Conservation (phyloP, 2,329 filamentous ascomycete species). For the Aureobasidium zeae region DNA sequence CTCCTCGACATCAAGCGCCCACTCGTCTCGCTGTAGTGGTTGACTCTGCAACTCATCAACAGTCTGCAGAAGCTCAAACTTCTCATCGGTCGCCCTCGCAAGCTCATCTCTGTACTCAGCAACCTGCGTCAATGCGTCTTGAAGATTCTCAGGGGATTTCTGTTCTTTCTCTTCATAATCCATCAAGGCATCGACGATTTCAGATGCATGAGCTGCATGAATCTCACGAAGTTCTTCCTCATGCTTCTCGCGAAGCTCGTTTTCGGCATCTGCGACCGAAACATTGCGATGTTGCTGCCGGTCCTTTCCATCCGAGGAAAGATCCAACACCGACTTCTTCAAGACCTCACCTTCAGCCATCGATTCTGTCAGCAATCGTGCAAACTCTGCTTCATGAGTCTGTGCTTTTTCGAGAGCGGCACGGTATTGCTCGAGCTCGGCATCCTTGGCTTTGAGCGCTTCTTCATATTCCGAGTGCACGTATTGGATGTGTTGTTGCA, state of each 20-base stretch:
- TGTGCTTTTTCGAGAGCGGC: conserved; percentile 9
- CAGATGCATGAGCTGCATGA: conserved; percentile 5
- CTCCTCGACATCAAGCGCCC: not conserved
- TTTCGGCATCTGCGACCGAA: not conserved
- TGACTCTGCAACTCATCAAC: not conserved
- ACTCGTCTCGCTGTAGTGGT: not conserved
- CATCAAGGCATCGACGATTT: not conserved
- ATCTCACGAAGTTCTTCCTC: conserved; percentile 8
- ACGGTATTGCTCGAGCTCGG: conserved; percentile 16
- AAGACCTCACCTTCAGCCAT: conserved; percentile 8
- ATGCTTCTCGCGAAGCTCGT: conserved; percentile 6
- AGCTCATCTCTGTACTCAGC: conserved; percentile 5
- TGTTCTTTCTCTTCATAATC: not conserved
- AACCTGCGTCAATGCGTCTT: not conserved
- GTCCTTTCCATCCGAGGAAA: conserved; percentile 1
- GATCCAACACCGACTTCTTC: conserved; percentile 1
- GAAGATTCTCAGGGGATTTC: not conserved
- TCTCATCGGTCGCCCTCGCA: conserved; percentile 1
- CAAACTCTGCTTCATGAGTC: not conserved
- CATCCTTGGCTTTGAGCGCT: conserved; percentile 5
- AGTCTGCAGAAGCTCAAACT: conserved; percentile 7
- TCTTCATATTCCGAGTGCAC: conserved; percentile 11
- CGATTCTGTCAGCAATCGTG: not conserved
- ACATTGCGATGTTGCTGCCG: not conserved
- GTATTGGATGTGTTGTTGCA: not conserved